Percentiles rank a stretch among this genome's conserved stretches.
Conservation (phyloP, 805 yeast genomes). For the Blastobotrys parvus region DNA sequence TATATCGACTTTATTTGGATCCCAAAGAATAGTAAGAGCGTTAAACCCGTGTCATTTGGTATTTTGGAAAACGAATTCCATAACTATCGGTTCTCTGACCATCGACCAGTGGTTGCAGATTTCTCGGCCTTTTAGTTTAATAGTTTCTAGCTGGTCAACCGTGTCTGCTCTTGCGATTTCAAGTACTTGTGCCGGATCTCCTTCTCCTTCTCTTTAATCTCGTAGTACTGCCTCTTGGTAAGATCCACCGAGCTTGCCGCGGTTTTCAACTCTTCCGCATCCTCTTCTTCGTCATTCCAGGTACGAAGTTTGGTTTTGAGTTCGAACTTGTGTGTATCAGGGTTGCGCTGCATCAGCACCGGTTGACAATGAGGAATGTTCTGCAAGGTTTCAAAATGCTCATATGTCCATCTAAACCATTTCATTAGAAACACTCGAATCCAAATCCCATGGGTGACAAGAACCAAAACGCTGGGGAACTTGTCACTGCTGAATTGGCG, state of each 20-base stretch:
- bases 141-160: not conserved
- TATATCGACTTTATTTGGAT: constrained; percentile 5
- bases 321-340: constrained; percentile 38
- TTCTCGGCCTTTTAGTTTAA: not conserved
- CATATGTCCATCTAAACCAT: constrained; percentile 92
- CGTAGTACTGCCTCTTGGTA: constrained; percentile 6
- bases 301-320: constrained; percentile 56
- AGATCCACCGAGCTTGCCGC: constrained; percentile 8
- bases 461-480: constrained; percentile 72
- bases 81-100: constrained; percentile 4
- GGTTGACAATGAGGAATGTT: constrained; percentile 83
- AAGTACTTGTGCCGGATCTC: constrained; percentile 7
- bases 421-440: constrained; percentile 87
- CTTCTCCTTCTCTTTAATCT: constrained; percentile 12
- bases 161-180: not conserved
- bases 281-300: constrained; percentile 51
- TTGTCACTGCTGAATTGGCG: constrained; percentile 62
- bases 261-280: constrained; percentile 14
- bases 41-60: constrained; percentile 1
- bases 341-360: constrained; percentile 61
- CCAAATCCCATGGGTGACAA: constrained; percentile 93
- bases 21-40: not conserved
- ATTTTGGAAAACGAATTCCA: constrained; percentile 4
- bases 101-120: constrained; percentile 4
- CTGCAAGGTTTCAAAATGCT: constrained; percentile 72